Evolutionary conservation across 1,284 basidiomycete genomes (phyloP).

Genomic region (Chondrostereum purpureum): DNA sequence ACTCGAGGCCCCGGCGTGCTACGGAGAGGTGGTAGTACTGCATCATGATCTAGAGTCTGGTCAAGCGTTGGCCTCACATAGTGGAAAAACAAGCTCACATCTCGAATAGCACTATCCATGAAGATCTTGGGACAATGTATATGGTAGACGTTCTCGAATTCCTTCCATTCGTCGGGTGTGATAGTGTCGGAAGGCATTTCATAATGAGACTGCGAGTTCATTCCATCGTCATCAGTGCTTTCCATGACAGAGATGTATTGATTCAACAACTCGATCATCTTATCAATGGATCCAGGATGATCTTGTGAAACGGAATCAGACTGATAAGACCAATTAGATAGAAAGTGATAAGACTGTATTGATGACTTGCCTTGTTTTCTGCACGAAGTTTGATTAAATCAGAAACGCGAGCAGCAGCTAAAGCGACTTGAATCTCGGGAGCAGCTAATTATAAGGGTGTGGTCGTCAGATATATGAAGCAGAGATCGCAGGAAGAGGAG

Average conservation of each 20-base stretch:
- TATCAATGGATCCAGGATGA: constrained; percentile 24
- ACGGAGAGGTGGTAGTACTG: constrained; percentile 88
- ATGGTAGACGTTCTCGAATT: constrained; percentile 89
- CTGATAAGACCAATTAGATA: too few species aligned
- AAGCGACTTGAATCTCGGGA: constrained; percentile 60
- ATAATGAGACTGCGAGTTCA: constrained; percentile 37
- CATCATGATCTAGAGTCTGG: constrained; percentile 59
- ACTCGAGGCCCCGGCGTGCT: constrained; percentile 73
- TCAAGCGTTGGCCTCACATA: constrained; percentile 5
- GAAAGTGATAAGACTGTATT: too few species aligned
- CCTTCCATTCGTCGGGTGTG: constrained; percentile 67
- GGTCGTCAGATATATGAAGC: constrained; percentile 2
- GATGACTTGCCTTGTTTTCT: too few species aligned
- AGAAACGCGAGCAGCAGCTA: constrained; percentile 53
- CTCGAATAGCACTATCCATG: constrained; percentile 74
- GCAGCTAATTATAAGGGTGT: too few species aligned
- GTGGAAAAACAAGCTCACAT: constrained; percentile 38
- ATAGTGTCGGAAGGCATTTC: constrained; percentile 62
- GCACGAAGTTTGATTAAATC: constrained; percentile 32
- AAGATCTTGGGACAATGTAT: constrained; percentile 84
- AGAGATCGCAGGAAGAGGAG: too few species aligned
- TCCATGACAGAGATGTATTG: constrained; percentile 56
- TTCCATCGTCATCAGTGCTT: constrained; percentile 25
- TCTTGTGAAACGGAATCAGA: too few species aligned
- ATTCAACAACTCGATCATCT: constrained; percentile 54